Evolutionary conservation across 148 eudicot genomes (phyloP), one percentile per base, ranked within the genome.

Genomic region (Talinum fruticosum): DNA sequence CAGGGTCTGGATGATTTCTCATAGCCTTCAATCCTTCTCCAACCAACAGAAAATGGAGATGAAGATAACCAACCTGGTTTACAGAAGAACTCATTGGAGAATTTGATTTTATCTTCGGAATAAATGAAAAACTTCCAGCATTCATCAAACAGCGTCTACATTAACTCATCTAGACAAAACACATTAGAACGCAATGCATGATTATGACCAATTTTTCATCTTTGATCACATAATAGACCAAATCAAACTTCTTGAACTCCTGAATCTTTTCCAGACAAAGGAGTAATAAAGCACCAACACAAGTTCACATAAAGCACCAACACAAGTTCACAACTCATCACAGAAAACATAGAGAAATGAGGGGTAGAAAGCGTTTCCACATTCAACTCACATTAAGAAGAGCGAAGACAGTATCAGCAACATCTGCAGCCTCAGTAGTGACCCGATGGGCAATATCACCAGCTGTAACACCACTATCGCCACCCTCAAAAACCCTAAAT

Each of bases 401-500:
- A 72, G 94, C 88, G 38, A 89, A 89, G 24, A 96, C 77, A 2
- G 97, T 96, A 75, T 93, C 97, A 70, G 92, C 90, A 41, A 93
- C 87, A 81, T 91, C 97, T 26, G 84, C 66, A 45, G 92, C 97
- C 83, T 96, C 97, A 3, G 97, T 90, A 28, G 94, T 88, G 59
- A 96, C 89, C 83, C 99, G 79, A 76, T 96, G 91, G 3, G 99
- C 93, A 24, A 96, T 76, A 78, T 96, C 97, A 4, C 93, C 97
- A 34, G 88, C 74, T 0, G 79, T 73, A 79, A 87, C 85, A 16
- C 84, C 93, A 24, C 83, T 89, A 24, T 54, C 80, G 0, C 84
- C 87, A 33, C 93, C 87, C 69, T 96, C 97, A 38, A 90, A 96
- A 91, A 96, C 73, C 86, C 91, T 71, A 93, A 91, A 83, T 96